Conservation (phyloP, 1,139 yeast genomes). For the Sugiyamaella novakii region DNA sequence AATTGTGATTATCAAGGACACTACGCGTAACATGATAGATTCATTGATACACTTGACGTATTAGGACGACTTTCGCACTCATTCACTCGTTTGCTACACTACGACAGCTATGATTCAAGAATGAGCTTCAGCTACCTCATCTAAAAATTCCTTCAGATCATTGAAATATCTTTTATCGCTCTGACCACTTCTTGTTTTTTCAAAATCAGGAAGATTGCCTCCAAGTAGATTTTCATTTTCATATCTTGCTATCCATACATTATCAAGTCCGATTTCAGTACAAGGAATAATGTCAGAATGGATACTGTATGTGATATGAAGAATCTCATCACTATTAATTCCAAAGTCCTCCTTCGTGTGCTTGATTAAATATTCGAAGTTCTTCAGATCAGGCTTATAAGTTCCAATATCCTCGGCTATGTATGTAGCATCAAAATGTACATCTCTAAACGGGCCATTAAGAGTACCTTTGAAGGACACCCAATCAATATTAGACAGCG, state of each 20-base stretch:
- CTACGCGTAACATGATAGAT: no score
- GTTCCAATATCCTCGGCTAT: not conserved
- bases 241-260: constrained; percentile 2
- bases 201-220: not conserved
- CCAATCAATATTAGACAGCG: not conserved
- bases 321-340: not conserved
- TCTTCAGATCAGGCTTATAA: not conserved
- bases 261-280: not conserved
- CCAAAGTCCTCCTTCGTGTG: not conserved
- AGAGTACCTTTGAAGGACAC: not conserved
- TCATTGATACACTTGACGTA: no score
- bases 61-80: no score
- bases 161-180: not conserved
- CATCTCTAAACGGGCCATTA: not conserved
- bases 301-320: not conserved
- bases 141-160: not conserved
- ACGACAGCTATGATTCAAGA: no score
- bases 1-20: no score
- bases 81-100: no score
- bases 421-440: not conserved
- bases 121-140: not conserved
- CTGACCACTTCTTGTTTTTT: not conserved
- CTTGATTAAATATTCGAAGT: not conserved
- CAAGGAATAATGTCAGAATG: not conserved
- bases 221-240: not conserved